Percentiles rank a stretch among this genome's conserved stretches.
Conservation (phyloP, 768 basidiomycete genomes). For the Kwoniella bestiolae region DNA sequence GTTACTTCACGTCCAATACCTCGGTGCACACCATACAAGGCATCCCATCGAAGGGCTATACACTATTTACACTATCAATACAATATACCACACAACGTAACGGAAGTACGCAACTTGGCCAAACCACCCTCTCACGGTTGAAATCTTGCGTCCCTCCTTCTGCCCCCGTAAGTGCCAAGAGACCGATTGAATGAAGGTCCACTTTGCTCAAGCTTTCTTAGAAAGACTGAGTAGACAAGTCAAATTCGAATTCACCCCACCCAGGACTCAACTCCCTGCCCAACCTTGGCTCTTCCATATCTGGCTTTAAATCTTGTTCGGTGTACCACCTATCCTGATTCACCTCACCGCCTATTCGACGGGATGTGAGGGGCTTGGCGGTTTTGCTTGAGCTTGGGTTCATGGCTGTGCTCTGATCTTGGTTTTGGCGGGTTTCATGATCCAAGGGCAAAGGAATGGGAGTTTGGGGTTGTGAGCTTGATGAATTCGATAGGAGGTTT, state of each 20-base stretch:
- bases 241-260: slow-evolving; percentile 1
- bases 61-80: too few relatives aligned
- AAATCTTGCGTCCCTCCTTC: too few relatives aligned
- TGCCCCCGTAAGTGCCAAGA: too few relatives aligned
- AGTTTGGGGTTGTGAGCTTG: neutral
- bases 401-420: neutral
- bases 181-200: too few relatives aligned
- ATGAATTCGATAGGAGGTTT: neutral
- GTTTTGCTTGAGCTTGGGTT: neutral
- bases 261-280: neutral
- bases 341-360: slow-evolving; percentile 3
- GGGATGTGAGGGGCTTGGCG: neutral
- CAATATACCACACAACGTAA: too few relatives aligned
- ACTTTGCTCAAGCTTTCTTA: too few relatives aligned
- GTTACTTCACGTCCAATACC: too few relatives aligned
- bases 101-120: too few relatives aligned
- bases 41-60: too few relatives aligned
- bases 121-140: too few relatives aligned
- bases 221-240: too few relatives aligned
- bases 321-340: slow-evolving; percentile 9
- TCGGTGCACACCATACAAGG: too few relatives aligned
- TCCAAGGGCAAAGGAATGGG: neutral
- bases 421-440: neutral
- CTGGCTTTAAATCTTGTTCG: neutral
- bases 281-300: slow-evolving; percentile 4